Conservation (phyloP, 495 filamentous ascomycete genomes). For the Xylaria bambusicola region DNA sequence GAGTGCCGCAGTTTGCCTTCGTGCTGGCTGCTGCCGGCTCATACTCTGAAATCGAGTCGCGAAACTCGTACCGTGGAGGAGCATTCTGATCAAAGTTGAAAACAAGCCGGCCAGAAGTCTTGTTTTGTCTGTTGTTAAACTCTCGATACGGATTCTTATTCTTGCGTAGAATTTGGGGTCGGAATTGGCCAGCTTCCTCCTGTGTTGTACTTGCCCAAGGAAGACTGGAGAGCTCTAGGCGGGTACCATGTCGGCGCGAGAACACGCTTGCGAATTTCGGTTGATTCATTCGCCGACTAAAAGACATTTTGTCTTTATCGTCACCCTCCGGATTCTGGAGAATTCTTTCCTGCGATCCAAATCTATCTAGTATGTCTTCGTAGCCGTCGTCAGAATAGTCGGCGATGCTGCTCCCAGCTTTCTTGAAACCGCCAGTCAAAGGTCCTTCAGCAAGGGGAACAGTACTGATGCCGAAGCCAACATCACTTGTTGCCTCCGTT, state of each 20-base stretch:
- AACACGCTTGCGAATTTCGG: slow-evolving; percentile 29
- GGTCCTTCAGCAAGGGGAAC: not conserved
- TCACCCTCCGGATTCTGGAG: slow-evolving; percentile 24
- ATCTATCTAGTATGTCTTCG: slow-evolving; percentile 10
- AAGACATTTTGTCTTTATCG: slow-evolving; percentile 2
- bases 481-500: slow-evolving; percentile 31
- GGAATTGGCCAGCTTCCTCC: slow-evolving; percentile 18
- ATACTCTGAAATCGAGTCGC: slow-evolving; percentile 27
- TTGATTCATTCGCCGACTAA: slow-evolving; percentile 26
- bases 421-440: slow-evolving; percentile 20
- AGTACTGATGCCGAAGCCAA: slow-evolving; percentile 17
- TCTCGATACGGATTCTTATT: slow-evolving; percentile 30
- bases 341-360: slow-evolving; percentile 30
- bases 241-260: slow-evolving; percentile 24
- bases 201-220: slow-evolving; percentile 19
- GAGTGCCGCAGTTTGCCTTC: not conserved
- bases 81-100: slow-evolving; percentile 14
- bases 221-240: slow-evolving; percentile 29
- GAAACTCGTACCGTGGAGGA: slow-evolving; percentile 26
- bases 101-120: slow-evolving; percentile 14
- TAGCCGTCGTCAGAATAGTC: slow-evolving; percentile 36
- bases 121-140: slow-evolving; percentile 4
- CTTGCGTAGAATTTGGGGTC: slow-evolving; percentile 22
- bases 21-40: not conserved
- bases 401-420: slow-evolving; percentile 42